Base-by-base conservation (phyloP, 2,329 filamentous ascomycete genomes). In the Venturia nashicola region DNA sequence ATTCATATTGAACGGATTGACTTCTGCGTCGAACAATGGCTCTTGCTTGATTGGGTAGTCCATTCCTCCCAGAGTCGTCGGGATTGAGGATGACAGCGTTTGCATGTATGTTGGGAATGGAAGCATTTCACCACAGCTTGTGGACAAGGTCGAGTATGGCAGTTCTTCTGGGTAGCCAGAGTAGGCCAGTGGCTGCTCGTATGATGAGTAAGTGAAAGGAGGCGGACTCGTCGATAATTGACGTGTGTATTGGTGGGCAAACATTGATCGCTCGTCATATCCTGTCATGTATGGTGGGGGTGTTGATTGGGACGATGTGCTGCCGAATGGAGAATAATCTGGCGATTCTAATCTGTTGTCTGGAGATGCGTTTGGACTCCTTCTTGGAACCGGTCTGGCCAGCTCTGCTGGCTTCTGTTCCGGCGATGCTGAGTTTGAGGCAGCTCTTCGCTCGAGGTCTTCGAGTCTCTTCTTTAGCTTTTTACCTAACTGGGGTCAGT, bases 391-490 rank as follows among this genome's bases (percentile, higher is more conserved):
- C 61, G 67, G 64, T 40, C 71, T 71, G 62, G 80, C 78, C 27
- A 82, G 77, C 71, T 84, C 80, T 61, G 78, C 79, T 65, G 81
- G 82, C 67, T 77, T 76, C 70, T 82, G 81, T 72, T 86, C 83
- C 62, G 84, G 84, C 46, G 80, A 83, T 73, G 77, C 81, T 69
- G 79, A 83, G 65, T 81, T 81, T 68, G 85, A 78, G 57, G 86
- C 88, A 65, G 89, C 89, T 68, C 89, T 83, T 72, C 88, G 85
- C 82, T 93, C 89, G 70, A 93, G 83, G 73, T 93, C 89, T 80
- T 93, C 89, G 72, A 94, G 81, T 71, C 89, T 86, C 80, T 88
- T 88, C 88, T 94, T 93, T 70, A 93, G 86, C 85, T 93, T 93
- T 85, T 93, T 93, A 83, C 90, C 88, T 91, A 72, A 65, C 64